A percentile compares a stretch with the other conserved stretches of the same genome.
Conservation (phyloP, 768 basidiomycete species). For the Mycena chlorophos region DNA sequence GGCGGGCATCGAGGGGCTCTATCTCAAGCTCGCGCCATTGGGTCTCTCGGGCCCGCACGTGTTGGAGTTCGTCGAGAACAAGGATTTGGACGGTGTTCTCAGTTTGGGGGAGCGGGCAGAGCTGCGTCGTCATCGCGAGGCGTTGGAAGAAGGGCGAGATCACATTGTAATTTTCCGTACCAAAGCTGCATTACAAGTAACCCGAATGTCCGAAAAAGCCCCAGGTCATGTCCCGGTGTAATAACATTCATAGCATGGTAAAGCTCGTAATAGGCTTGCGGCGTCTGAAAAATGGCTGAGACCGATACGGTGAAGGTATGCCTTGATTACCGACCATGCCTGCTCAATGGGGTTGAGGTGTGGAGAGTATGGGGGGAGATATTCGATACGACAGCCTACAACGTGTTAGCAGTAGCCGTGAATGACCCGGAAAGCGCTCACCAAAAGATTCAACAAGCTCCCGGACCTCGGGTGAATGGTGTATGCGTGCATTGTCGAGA, state of each 20-base stretch:
- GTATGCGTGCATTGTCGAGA: conserved; percentile 29
- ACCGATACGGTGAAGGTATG: conserved; percentile 14
- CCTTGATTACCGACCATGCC: conserved; percentile 29
- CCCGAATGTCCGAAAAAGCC: conserved; percentile 8
- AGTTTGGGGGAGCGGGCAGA: neutral
- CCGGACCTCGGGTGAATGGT: conserved; percentile 24
- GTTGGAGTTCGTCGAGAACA: neutral
- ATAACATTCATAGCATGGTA: conserved; percentile 6
- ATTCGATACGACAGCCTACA: conserved; percentile 26
- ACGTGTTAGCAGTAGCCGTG: conserved; percentile 2
- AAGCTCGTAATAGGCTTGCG: conserved; percentile 4
- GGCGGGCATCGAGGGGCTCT: neutral
- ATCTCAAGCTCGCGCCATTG: neutral
- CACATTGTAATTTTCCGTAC: too few relatives aligned
- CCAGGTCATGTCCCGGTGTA: conserved; percentile 7
- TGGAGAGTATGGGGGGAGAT: conserved; percentile 33
- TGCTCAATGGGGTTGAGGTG: conserved; percentile 35
- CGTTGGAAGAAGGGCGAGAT: neutral
- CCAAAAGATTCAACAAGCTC: conserved; percentile 21
- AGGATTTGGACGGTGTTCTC: neutral
- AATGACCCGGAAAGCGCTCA: neutral
- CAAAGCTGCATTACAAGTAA: conserved; percentile 3
- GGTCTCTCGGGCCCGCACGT: neutral
- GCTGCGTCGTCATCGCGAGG: neutral
- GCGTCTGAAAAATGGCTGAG: neutral